A percentile compares a stretch with the other conserved stretches of the same genome.
These are phyloP conservation scores for Fusarium papillatum DNA, from an alignment of 2,329 filamentous ascomycete genomes.

Conservation along the genomic window DNA sequence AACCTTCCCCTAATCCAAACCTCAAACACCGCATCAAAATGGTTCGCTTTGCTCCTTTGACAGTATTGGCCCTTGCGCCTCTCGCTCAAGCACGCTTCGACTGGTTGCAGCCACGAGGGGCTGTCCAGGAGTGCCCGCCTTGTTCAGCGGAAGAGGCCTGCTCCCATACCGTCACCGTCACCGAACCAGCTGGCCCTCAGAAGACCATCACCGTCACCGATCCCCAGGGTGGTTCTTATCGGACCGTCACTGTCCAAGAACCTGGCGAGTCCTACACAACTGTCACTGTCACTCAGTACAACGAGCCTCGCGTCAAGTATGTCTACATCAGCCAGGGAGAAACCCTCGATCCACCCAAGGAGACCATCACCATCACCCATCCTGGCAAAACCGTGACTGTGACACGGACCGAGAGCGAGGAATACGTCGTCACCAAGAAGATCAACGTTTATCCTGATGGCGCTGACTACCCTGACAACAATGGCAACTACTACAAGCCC, in stretches of 20 bases:
- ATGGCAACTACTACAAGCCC: conserved; percentile 16
- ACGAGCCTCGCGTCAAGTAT: conserved; percentile 27
- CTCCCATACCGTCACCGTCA: conserved; percentile 44
- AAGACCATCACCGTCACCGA: conserved; percentile 36
- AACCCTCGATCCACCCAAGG: conserved; percentile 26
- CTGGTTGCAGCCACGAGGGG: conserved; percentile 32
- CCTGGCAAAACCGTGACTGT: conserved; percentile 42
- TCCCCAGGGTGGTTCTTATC: conserved; percentile 19
- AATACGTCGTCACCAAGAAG: conserved; percentile 41
- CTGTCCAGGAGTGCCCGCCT: conserved; percentile 46
- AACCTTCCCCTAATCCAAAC: neutral
- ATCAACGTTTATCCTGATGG: conserved; percentile 26
- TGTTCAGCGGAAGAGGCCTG: conserved; percentile 40
- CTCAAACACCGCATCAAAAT: conserved; percentile 29
- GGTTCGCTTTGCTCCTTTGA: conserved; percentile 43
- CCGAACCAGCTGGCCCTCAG: conserved; percentile 29
- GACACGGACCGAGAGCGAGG: conserved; percentile 34
- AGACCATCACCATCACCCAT: conserved; percentile 46
- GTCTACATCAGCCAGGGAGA: conserved; percentile 39
- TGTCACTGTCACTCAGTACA: conserved; percentile 30
- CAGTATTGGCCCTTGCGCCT: conserved; percentile 43
- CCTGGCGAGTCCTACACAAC: conserved; percentile 21
- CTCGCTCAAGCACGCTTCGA: conserved; percentile 44
- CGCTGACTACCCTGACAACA: conserved; percentile 2
- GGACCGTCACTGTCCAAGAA: conserved; percentile 36